Base-by-base conservation (phyloP, 257 asterid genomes). In the Salvia miltiorrhiza region DNA sequence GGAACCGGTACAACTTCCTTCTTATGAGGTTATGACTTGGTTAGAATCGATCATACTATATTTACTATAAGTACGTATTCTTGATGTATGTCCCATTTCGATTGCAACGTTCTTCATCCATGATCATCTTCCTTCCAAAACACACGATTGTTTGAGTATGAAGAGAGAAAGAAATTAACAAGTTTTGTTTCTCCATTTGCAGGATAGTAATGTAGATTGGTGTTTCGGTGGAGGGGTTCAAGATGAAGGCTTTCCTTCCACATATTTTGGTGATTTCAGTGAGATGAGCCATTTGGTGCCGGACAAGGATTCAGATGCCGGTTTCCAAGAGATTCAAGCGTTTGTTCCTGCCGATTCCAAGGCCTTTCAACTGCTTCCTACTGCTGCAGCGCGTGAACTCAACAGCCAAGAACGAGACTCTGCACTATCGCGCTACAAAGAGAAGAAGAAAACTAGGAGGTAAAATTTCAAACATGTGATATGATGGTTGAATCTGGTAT, bases 371-470 rank as follows among this genome's bases (percentile, higher is more conserved):
- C 60, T 21, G 16, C 58, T 79, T 70, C 89, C 89, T 60, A 59
- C 23, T 67, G 63, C 72, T 30, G 83, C 69, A 43, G 6, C 73
- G 37, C 93, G 92, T 16, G 95, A 93, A 43, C 37, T 87, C 73
- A 89, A 86, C 85, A 86, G 75, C 84, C 96, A 82, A 44, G 96
- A 93, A 72, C 82, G 99, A 73, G 97, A 84, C 67, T 76, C 83
- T 44, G 99, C 96, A 1, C 70, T 93, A 69, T 80, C 96, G 3
- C 88, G 99, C 33, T 93, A 94, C 81, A 91, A 87, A 84, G 95
- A 91, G 78, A 91, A 94, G 67, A 91, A 77, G 90, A 94, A 89
- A 82, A 91, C 86, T 47, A 78, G 99, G 81, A 92, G 97, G 99
- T 93, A 12, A 12, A 21, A 26, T 23, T 4, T 6, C 11, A 54